Conservation (phyloP, 2,329 filamentous ascomycete genomes). For the Aureobasidium sp. region DNA sequence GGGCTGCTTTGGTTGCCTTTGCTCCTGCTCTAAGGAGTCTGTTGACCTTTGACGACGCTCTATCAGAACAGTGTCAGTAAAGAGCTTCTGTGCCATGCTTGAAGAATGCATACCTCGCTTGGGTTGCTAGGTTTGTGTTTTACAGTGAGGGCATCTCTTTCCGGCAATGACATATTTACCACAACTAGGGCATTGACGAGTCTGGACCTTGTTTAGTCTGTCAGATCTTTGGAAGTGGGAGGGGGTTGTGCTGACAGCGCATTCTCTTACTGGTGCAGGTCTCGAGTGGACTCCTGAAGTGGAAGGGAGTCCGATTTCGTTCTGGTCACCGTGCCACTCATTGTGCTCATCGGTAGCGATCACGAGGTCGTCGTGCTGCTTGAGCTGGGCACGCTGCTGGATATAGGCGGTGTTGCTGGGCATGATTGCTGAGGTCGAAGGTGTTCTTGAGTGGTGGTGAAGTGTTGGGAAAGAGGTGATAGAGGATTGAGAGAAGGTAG, state of each 20-base stretch:
- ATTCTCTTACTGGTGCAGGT: background rate
- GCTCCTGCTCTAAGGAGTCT: conserved; percentile 1
- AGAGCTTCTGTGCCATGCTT: background rate
- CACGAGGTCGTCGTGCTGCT: conserved; percentile 24
- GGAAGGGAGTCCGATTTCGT: background rate
- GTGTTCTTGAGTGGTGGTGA: background rate
- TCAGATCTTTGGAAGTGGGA: background rate
- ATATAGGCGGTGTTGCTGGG: conserved; percentile 3
- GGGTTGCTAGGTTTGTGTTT: conserved; percentile 2
- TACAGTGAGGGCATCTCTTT: conserved; percentile 30
- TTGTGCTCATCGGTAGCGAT: background rate
- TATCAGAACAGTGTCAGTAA: background rate
- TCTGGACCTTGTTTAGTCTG: conserved; percentile 25
- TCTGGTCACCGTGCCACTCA: conserved; percentile 22
- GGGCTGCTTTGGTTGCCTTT: background rate
- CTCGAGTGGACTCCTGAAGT: conserved; percentile 16
- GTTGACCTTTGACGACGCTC: conserved; percentile 13
- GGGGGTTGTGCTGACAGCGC: background rate
- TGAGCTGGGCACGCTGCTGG: conserved; percentile 1
- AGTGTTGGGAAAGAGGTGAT: background rate
- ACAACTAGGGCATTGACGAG: conserved; percentile 27
- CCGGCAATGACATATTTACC: conserved; percentile 31
- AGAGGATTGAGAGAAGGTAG: background rate
- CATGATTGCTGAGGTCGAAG: conserved; percentile 2
- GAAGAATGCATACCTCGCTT: background rate